These are phyloP conservation scores for Harringtonia aguacate DNA, from an alignment of 2,329 filamentous ascomycete genomes.

Conservation along the genomic window DNA sequence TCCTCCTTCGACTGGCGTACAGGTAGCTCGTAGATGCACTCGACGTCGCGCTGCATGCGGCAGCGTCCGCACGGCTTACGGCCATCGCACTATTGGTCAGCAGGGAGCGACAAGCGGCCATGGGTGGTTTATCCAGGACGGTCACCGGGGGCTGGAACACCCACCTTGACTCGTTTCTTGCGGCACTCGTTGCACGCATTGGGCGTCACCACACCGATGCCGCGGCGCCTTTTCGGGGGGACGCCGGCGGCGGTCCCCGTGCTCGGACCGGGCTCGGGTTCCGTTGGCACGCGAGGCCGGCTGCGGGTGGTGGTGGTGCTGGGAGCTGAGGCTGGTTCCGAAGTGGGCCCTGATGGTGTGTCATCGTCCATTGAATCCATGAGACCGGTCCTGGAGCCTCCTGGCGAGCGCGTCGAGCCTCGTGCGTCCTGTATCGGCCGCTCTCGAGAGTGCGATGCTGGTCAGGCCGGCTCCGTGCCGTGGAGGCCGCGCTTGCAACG, in stretches of 20 bases:
- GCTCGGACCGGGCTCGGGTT: neutral
- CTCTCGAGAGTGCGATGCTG: too few relatives aligned
- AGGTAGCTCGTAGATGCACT: constrained; percentile 52
- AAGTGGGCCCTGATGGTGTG: neutral
- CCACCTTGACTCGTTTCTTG: constrained; percentile 51
- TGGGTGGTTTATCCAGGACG: too few relatives aligned
- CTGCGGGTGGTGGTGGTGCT: neutral
- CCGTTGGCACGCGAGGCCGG: neutral
- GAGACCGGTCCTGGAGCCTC: neutral
- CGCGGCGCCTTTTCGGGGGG: constrained; percentile 35
- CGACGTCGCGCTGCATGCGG: constrained; percentile 38
- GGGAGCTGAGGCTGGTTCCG: neutral
- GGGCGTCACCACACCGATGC: constrained; percentile 44
- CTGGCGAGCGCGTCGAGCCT: too few relatives aligned
- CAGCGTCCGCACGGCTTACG: constrained; percentile 45
- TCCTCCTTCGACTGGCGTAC: constrained; percentile 54
- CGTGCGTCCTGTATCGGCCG: too few relatives aligned
- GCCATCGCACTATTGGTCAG: constrained; percentile 42
- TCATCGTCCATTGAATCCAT: constrained; percentile 3
- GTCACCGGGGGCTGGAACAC: neutral
- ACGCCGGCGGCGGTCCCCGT: neutral
- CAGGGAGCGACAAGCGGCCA: neutral
- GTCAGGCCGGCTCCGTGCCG: too few relatives aligned
- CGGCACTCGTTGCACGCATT: constrained; percentile 52
- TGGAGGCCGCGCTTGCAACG: too few relatives aligned